Evolutionary conservation across 1,139 yeast species (phyloP).

Genomic region (Kodamaea arcana): DNA sequence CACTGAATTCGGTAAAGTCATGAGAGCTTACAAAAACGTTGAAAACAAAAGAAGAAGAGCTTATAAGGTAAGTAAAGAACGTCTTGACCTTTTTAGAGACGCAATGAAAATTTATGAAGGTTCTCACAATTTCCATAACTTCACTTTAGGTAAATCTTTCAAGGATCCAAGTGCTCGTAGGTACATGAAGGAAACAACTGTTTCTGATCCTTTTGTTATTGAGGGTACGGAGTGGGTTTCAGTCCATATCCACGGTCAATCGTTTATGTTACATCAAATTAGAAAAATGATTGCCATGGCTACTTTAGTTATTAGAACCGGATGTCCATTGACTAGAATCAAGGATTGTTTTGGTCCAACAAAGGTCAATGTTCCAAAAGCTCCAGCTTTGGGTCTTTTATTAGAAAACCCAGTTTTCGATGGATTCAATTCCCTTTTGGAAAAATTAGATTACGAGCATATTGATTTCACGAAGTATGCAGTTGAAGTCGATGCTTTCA

Average conservation of each 20-base stretch:
- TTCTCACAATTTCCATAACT: constrained; percentile 92
- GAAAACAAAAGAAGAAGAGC: constrained; percentile 68
- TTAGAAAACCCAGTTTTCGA: constrained; percentile 92
- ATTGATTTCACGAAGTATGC: constrained; percentile 67
- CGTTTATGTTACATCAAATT: constrained; percentile 97
- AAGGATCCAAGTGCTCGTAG: constrained; percentile 83
- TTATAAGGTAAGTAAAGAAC: constrained; percentile 59
- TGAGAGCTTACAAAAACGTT: constrained; percentile 56
- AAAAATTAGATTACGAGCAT: constrained; percentile 74
- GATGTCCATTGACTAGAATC: constrained; percentile 75
- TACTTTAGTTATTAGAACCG: constrained; percentile 75
- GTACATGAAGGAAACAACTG: constrained; percentile 72
- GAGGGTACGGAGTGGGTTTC: constrained; percentile 96
- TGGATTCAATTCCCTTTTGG: constrained; percentile 69
- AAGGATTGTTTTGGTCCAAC: constrained; percentile 70
- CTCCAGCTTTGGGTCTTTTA: constrained; percentile 90
- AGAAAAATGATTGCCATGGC: constrained; percentile 99
- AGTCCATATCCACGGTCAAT: constrained; percentile 94
- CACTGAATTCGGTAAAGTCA: constrained; percentile 41
- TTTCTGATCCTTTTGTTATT: constrained; percentile 88
- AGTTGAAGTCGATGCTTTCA: constrained; percentile 76
- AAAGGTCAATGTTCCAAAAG: constrained; percentile 89
- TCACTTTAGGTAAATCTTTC: constrained; percentile 83
- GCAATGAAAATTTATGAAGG: constrained; percentile 78
- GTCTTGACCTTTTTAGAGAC: constrained; percentile 59